Evolutionary conservation across 305 asterid species (phyloP).

Genomic region (Fraxinus sp.): DNA sequence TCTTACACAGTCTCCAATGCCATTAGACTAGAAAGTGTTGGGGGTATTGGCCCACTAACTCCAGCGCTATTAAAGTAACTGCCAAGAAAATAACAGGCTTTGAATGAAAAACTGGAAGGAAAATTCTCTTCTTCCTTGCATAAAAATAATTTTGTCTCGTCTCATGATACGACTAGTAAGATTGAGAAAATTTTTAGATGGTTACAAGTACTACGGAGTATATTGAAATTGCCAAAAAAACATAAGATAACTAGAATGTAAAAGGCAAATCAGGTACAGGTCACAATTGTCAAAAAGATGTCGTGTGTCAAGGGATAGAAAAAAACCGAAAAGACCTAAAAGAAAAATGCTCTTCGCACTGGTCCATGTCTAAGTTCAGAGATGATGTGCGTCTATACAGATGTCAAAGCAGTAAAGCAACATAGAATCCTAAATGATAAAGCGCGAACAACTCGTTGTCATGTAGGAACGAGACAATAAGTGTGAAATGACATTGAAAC

Average conservation of each 20-base stretch:
- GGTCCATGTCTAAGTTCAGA: neutral
- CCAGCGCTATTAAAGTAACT: constrained; percentile 55
- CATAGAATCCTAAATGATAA: neutral
- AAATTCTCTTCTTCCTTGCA: neutral
- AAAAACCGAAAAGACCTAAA: neutral
- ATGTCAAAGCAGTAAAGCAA: neutral
- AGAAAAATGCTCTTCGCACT: neutral
- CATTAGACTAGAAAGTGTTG: constrained; percentile 40
- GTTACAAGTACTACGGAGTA: neutral
- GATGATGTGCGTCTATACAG: neutral
- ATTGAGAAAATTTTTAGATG: neutral
- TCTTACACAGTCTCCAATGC: constrained; percentile 43
- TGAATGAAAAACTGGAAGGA: neutral
- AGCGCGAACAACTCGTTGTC: neutral
- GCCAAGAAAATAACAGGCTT: constrained; percentile 3
- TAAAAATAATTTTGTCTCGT: neutral
- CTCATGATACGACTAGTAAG: neutral
- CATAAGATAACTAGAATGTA: neutral
- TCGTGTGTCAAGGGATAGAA: neutral
- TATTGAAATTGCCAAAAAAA: neutral
- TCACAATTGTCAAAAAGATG: neutral
- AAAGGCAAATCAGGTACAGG: neutral
- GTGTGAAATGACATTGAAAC: constrained; percentile 19
- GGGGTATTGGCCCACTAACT: constrained; percentile 53
- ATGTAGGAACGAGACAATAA: neutral